Evolutionary conservation across 2,329 filamentous ascomycete species (phyloP).

Genomic region (Colletotrichum sublineola): DNA sequence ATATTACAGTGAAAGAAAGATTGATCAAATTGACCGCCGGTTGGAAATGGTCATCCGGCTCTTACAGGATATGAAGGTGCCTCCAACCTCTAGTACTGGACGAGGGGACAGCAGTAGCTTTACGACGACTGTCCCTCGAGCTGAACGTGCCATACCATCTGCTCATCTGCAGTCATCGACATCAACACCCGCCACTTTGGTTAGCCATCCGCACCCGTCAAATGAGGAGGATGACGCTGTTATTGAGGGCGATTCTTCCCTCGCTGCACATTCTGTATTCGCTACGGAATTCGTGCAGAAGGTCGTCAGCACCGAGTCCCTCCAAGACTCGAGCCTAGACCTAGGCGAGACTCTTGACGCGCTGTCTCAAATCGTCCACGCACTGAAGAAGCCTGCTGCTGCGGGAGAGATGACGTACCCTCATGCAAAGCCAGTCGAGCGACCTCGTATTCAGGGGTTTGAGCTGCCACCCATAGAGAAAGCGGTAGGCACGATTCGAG

Average conservation of each 20-base stretch:
- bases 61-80: conserved; percentile 52
- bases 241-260: conserved; percentile 60
- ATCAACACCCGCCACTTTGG: conserved; percentile 39
- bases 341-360: conserved; percentile 53
- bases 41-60: conserved; percentile 52
- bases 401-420: conserved; percentile 48
- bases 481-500: conserved; percentile 25
- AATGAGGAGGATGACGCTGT: conserved; percentile 48
- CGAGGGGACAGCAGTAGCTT: neutral
- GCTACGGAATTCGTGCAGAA: conserved; percentile 60
- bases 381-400: conserved; percentile 47
- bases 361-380: conserved; percentile 49
- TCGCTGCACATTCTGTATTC: conserved; percentile 61
- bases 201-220: conserved; percentile 30
- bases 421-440: conserved; percentile 36
- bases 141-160: conserved; percentile 4
- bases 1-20: conserved; percentile 52
- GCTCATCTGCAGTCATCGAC: conserved; percentile 14
- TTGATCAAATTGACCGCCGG: conserved; percentile 54
- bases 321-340: conserved; percentile 47
- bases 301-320: conserved; percentile 49
- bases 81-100: conserved; percentile 39
- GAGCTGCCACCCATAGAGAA: conserved; percentile 42
- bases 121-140: neutral
- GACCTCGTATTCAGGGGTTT: conserved; percentile 28